Evolutionary conservation across 352 stramenopile genomes (phyloP).

Genomic region (Phytophthora fragariaefolia): DNA sequence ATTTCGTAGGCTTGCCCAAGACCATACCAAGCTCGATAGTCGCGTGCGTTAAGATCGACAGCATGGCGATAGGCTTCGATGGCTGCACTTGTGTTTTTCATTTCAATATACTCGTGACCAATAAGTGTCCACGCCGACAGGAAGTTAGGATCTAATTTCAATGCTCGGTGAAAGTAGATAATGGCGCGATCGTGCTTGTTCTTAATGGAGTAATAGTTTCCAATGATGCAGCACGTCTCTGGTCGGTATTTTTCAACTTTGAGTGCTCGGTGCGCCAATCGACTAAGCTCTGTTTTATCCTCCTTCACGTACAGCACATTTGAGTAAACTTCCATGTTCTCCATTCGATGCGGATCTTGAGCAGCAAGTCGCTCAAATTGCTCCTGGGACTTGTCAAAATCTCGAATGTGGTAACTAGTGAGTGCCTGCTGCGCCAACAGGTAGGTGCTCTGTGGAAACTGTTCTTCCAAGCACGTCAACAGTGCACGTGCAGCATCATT

Average conservation of each 20-base stretch:
- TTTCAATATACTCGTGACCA: constrained; percentile 98
- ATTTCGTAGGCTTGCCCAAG: constrained; percentile 99
- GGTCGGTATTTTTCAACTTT: constrained; percentile 97
- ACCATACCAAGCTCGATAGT: constrained; percentile 99
- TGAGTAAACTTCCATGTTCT: constrained; percentile 88
- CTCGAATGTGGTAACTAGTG: constrained; percentile 82
- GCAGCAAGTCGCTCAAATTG: constrained; percentile 72
- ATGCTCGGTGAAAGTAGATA: constrained; percentile 96
- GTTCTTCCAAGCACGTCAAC: constrained; percentile 49
- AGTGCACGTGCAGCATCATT: constrained; percentile 68
- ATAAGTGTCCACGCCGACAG: constrained; percentile 98
- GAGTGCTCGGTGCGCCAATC: constrained; percentile 91
- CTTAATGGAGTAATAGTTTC: constrained; percentile 91
- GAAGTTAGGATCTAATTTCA: constrained; percentile 96
- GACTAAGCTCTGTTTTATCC: constrained; percentile 86
- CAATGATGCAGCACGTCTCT: constrained; percentile 98
- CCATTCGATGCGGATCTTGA: constrained; percentile 76
- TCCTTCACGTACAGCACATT: constrained; percentile 90
- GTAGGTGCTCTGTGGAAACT: constrained; percentile 80
- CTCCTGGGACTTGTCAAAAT: constrained; percentile 84
- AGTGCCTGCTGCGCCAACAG: constrained; percentile 78
- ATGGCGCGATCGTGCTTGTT: constrained; percentile 97
- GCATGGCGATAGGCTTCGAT: constrained; percentile 97
- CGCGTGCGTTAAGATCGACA: constrained; percentile 91
- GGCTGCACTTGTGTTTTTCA: constrained; percentile 97